Conservation (phyloP, 257 asterid species). For the Solanum chmielewskii region DNA sequence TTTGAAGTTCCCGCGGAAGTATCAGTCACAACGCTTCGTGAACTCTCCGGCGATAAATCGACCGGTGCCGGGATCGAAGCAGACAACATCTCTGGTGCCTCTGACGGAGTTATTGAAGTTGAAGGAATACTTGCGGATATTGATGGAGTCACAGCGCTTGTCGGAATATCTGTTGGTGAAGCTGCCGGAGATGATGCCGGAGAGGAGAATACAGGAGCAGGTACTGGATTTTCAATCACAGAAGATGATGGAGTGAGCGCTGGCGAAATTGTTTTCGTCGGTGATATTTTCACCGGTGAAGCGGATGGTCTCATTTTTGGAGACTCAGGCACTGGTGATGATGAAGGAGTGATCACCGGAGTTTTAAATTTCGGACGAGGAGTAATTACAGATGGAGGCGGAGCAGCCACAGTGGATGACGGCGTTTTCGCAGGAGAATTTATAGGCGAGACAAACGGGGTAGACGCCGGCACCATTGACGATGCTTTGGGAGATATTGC, state of each 20-base stretch:
- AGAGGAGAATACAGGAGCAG: conserved; percentile 15
- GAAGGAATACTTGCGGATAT: conserved; percentile 25
- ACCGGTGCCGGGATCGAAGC: conserved; percentile 22
- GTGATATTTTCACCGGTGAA: conserved; percentile 20
- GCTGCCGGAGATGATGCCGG: conserved; percentile 15
- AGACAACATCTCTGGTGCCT: conserved; percentile 28
- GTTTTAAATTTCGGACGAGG: conserved; percentile 11
- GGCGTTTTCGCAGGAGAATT: conserved; percentile 21
- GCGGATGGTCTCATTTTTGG: conserved; percentile 28
- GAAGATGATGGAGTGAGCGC: conserved; percentile 15
- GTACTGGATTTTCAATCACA: conserved; percentile 33
- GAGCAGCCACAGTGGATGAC: conserved; percentile 19
- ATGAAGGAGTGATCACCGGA: conserved; percentile 3
- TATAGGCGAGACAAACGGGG: not conserved
- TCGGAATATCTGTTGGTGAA: conserved; percentile 33
- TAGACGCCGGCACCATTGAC: too few relatives aligned
- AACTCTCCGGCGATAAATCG: conserved; percentile 30
- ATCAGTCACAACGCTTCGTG: conserved; percentile 34
- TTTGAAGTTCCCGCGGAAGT: conserved; percentile 16
- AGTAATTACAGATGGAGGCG: conserved; percentile 31
- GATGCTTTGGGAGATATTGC: too few relatives aligned
- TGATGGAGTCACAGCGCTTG: conserved; percentile 14
- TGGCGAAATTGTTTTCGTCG: conserved; percentile 13
- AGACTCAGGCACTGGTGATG: conserved; percentile 12
- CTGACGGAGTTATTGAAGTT: conserved; percentile 26